A percentile compares a stretch with the other conserved stretches of the same genome.
Conservation (phyloP, 495 filamentous ascomycete genomes). For the Hyaloscypha hepaticicola region DNA sequence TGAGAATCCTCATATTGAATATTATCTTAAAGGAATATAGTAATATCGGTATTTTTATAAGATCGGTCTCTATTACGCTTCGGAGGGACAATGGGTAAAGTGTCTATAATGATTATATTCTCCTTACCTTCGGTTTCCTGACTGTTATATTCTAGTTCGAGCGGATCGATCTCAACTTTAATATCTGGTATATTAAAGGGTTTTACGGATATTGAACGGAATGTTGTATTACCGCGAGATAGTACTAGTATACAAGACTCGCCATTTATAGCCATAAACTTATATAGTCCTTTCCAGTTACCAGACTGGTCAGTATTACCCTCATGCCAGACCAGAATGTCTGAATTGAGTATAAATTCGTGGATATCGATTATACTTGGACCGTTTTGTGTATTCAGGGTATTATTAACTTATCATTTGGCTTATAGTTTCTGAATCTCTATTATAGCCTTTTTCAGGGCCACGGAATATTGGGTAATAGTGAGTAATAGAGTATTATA, state of each 20-base stretch:
- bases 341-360: neutral
- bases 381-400: slow-evolving; percentile 23
- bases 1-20: no score
- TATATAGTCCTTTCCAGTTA: neutral
- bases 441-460: no score
- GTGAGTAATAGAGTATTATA: no score
- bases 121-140: neutral
- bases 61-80: no score
- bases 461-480: no score
- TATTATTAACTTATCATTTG: slow-evolving; percentile 11
- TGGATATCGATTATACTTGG: slow-evolving; percentile 8
- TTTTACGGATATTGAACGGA: no score
- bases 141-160: neutral
- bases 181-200: neutral
- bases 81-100: no score
- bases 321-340: neutral
- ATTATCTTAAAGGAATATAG: no score
- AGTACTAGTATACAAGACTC: slow-evolving; percentile 7
- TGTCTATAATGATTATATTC: no score
- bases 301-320: slow-evolving; percentile 7
- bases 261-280: neutral
- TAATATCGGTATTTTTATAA: no score
- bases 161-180: neutral
- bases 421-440: slow-evolving; percentile 23
- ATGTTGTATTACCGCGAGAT: neutral